Percentiles rank a stretch among this genome's conserved stretches.
These are phyloP conservation scores for Crithidia sp. DNA, from an alignment of 208 protist species.

Conservation along the genomic window DNA sequence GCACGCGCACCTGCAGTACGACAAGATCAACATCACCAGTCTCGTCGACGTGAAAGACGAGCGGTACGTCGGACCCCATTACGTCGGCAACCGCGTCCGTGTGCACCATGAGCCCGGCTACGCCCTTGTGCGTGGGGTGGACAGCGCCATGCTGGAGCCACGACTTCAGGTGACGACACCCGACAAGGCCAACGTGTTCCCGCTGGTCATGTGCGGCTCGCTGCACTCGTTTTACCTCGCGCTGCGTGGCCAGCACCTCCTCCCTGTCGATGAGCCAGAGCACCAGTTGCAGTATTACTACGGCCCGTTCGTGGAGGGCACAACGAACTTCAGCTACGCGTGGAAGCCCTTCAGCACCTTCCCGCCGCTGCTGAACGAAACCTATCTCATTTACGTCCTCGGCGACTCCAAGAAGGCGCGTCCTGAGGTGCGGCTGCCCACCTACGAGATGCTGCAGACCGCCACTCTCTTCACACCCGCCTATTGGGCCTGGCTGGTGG, in stretches of 20 bases:
- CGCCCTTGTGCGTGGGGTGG: slow-evolving; percentile 58
- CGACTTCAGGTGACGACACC: slow-evolving; percentile 46
- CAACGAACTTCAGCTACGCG: slow-evolving; percentile 56
- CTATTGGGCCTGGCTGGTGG: slow-evolving; percentile 40
- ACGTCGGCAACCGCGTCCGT: slow-evolving; percentile 30
- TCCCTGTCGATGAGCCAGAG: slow-evolving; percentile 65
- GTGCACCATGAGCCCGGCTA: slow-evolving; percentile 48
- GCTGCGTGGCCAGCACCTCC: slow-evolving; percentile 48
- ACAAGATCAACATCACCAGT: slow-evolving; percentile 45
- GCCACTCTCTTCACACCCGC: slow-evolving; percentile 17
- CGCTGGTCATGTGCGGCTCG: slow-evolving; percentile 66
- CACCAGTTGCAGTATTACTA: slow-evolving; percentile 80
- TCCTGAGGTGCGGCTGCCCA: slow-evolving; percentile 37
- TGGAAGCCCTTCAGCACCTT: slow-evolving; percentile 73
- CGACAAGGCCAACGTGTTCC: slow-evolving; percentile 38
- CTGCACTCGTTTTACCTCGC: slow-evolving; percentile 70
- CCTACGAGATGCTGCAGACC: slow-evolving; percentile 31
- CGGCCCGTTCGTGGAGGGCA: slow-evolving; percentile 44
- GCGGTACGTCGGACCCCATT: slow-evolving; percentile 3
- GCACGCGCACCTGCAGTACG: slow-evolving; percentile 56
- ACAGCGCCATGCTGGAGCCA: slow-evolving; percentile 60
- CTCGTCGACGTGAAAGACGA: slow-evolving; percentile 1
- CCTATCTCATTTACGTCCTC: slow-evolving; percentile 69
- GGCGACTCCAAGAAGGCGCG: slow-evolving; percentile 37
- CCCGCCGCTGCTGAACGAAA: slow-evolving; percentile 50